phyloP scores from a whole-genome alignment of 2,329 filamentous ascomycete species.

The Gaeumannomyces tritici region DNA sequence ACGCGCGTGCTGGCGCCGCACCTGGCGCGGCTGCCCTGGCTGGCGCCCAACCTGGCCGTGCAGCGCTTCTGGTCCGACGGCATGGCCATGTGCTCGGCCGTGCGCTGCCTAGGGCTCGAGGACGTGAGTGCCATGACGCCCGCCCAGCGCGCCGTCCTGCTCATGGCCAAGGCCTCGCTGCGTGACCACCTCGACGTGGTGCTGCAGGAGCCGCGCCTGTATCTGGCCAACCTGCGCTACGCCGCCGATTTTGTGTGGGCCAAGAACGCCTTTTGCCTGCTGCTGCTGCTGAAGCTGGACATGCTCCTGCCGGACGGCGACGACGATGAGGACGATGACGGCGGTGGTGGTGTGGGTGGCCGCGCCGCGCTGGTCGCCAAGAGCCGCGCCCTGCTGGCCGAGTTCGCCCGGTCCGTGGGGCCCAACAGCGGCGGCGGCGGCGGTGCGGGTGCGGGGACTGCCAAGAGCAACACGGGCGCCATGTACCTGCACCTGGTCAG shows the following conservation, averaged over 20 bases:
- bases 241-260: constrained; percentile 51
- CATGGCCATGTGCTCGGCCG: constrained; percentile 39
- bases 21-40: constrained; percentile 21
- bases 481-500: not conserved
- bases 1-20: constrained; percentile 15
- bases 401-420: not conserved
- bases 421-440: not conserved
- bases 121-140: constrained; percentile 30
- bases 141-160: constrained; percentile 34
- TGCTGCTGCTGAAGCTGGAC: constrained; percentile 42
- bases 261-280: constrained; percentile 46
- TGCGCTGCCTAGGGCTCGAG: constrained; percentile 23
- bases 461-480: not conserved
- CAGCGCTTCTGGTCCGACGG: constrained; percentile 44
- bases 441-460: not conserved
- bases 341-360: not conserved
- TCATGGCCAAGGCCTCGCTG: constrained; percentile 39
- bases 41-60: constrained; percentile 35
- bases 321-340: not conserved
- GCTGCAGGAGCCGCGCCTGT: constrained; percentile 30
- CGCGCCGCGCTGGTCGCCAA: not conserved
- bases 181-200: constrained; percentile 39
- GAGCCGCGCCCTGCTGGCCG: not conserved
- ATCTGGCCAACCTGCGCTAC: constrained; percentile 40
- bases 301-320: constrained; percentile 33